Base-by-base conservation (phyloP, 495 filamentous ascomycete genomes). In the Xylaria acuta region DNA sequence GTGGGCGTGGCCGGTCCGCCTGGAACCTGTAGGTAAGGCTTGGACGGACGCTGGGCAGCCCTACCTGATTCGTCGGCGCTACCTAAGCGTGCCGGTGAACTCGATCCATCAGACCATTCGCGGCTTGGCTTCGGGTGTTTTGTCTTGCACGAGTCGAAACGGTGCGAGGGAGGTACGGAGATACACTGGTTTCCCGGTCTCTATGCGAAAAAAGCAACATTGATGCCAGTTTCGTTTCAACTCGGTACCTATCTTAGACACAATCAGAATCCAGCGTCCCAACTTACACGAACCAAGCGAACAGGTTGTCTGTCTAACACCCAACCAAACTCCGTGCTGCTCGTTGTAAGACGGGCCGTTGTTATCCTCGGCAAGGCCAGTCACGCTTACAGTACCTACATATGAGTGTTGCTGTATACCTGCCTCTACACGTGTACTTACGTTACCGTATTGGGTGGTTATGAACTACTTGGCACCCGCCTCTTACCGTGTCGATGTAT, bases 121-220 rank as follows among this genome's bases (percentile, higher is more conserved):
- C 12, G 59, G 41, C 69, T 71, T 71, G 69, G 69, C 69, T 64
- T 71, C 69, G 59, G 47, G 59, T 63, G 27, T 32, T 63, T 30
- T 60, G 20, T 38, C 43, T 20, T 18, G 32, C 9, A 47, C 16
- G 20, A 60, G 40, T 69, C n/a, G 9, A 45, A 6, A 47, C 51
- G 20, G 36, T 38, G 41, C 22, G 27, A 12, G 18, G 16, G 30
- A 7, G 22, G 0, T 11, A 14, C 25, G 1, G 38, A 16, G 5
- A 27, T 47, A 27, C 6, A 47, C 63, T 34, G 43, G 34, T 22
- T 54, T 54, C 16, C 22, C 6, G 51, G 25, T 56, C 53, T 56
- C 25, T 34, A 51, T 36, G 22, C 38, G 36, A 20, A 64, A 43
- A 27, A 64, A 43, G 22, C 2, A 51, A 51, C 47, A 3, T n/a